phyloP scores from a whole-genome alignment of 768 basidiomycete species.

The Leccinum longicurvipes region DNA sequence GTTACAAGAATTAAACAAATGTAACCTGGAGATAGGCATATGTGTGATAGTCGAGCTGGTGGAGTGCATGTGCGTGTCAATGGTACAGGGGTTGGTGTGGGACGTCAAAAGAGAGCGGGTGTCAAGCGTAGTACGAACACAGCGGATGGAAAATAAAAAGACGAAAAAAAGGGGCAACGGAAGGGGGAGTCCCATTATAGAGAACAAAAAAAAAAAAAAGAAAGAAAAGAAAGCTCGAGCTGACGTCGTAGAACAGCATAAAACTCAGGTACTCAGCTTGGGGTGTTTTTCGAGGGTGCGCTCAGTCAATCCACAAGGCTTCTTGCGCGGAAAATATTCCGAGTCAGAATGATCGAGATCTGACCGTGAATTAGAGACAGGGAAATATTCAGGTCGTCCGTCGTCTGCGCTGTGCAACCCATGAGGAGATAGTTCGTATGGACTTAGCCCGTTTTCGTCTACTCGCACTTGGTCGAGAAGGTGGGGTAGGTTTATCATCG shows the following conservation, averaged over 20 bases:
- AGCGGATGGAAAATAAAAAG: background rate
- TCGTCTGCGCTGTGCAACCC: constrained; percentile 19
- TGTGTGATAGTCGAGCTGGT: constrained; percentile 13
- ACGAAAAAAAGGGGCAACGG: background rate
- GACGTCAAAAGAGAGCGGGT: constrained; percentile 16
- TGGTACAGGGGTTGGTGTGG: constrained; percentile 22
- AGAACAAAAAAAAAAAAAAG: background rate
- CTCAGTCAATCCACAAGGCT: constrained; percentile 16
- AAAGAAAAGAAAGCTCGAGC: constrained; percentile 7
- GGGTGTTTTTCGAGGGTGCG: constrained; percentile 24
- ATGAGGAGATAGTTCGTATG: constrained; percentile 27
- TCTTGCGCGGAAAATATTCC: constrained; percentile 25
- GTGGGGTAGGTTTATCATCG: constrained; percentile 27
- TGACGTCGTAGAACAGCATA: constrained; percentile 5
- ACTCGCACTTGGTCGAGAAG: constrained; percentile 24
- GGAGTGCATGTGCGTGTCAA: constrained; percentile 23
- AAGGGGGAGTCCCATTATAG: background rate
- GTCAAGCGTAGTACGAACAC: constrained; percentile 13
- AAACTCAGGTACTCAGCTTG: constrained; percentile 28
- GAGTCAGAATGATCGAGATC: constrained; percentile 30
- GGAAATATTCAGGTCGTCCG: constrained; percentile 32
- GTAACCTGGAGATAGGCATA: constrained; percentile 24
- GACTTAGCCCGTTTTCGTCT: constrained; percentile 22
- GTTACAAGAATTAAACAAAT: constrained; percentile 33
- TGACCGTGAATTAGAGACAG: constrained; percentile 35